Base-by-base conservation (phyloP, 2,329 filamentous ascomycete genomes). In the Colletotrichum gigasporum region DNA sequence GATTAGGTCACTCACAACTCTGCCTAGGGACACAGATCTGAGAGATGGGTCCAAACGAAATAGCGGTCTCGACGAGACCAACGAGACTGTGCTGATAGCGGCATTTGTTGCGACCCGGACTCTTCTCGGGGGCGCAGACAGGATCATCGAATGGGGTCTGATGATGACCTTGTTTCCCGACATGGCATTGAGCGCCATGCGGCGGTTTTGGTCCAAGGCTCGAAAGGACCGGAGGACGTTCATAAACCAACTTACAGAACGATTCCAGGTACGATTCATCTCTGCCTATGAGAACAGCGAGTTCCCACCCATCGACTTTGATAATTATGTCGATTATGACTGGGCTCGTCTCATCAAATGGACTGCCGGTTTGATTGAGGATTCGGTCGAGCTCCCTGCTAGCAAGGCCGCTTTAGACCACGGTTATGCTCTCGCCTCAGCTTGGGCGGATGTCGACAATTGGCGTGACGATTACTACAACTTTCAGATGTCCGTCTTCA, bases 271-370 rank as follows among this genome's bases (percentile, higher is more conserved):
- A 14, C 82, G 80, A 7, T 92, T 92, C 69, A 77, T 93, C 5
- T 76, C 82, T 47, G 91, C 91, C 0, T 93, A 93, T 68, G 85
- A 89, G 67, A 81, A 80, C 2, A 84, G 84, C 8, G 83, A 90
- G 65, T 68, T 94, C 1, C 83, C 87, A 2, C 74, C 80, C 2
- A 80, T 94, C 18, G 80, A 93, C 72, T 91, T 86, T 67, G 82
- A 91, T 52, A 78, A 90, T 45, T 81, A 88, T 0, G 74, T 84
- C 37, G 82, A 83, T 2, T 93, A 92, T 63, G 89, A 94, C 71
- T 94, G 92, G 91, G 76, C 80, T 9, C 75, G 74, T 4, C 75
- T 94, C 5, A 84, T 94, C 47, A 80, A 84, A 34, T 95, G 92
- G 92, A 84, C 89, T 3, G 51, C 64, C 7, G 39, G 54, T 14